Conservation (phyloP, 1,284 basidiomycete species). For the Athelia psychrophila region DNA sequence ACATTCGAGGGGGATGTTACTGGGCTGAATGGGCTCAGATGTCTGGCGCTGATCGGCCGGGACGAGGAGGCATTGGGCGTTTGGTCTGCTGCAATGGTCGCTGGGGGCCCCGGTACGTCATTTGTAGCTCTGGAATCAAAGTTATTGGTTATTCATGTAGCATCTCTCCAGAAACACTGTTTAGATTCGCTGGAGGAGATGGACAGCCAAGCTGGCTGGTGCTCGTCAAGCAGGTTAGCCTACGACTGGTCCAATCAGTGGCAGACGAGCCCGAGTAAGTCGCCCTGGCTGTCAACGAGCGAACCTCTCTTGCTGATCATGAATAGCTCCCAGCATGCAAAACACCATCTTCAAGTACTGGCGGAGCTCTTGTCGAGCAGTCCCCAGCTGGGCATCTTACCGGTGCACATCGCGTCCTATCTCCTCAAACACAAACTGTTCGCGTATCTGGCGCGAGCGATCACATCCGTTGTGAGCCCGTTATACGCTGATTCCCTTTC, state of each 20-base stretch:
- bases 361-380: slow-evolving; percentile 23
- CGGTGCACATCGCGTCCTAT: slow-evolving; percentile 33
- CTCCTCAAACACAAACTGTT: slow-evolving; percentile 43
- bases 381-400: slow-evolving; percentile 22
- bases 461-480: slow-evolving; percentile 23
- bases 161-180: slow-evolving; percentile 35
- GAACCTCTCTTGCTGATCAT: neutral
- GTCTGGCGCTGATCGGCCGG: slow-evolving; percentile 55
- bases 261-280: slow-evolving; percentile 48
- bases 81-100: slow-evolving; percentile 49
- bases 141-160: neutral
- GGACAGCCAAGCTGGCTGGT: slow-evolving; percentile 51
- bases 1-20: slow-evolving; percentile 47
- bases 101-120: slow-evolving; percentile 25
- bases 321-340: slow-evolving; percentile 35
- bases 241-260: slow-evolving; percentile 50
- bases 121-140: slow-evolving; percentile 1
- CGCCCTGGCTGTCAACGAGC: neutral
- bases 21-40: slow-evolving; percentile 53
- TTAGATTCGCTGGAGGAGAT: slow-evolving; percentile 33
- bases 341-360: slow-evolving; percentile 40
- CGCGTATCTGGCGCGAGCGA: slow-evolving; percentile 26
- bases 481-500: neutral
- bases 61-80: slow-evolving; percentile 49
- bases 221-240: slow-evolving; percentile 46